These are phyloP conservation scores for Psilocybe azurescens DNA, from an alignment of 768 basidiomycete species.

Conservation along the genomic window DNA sequence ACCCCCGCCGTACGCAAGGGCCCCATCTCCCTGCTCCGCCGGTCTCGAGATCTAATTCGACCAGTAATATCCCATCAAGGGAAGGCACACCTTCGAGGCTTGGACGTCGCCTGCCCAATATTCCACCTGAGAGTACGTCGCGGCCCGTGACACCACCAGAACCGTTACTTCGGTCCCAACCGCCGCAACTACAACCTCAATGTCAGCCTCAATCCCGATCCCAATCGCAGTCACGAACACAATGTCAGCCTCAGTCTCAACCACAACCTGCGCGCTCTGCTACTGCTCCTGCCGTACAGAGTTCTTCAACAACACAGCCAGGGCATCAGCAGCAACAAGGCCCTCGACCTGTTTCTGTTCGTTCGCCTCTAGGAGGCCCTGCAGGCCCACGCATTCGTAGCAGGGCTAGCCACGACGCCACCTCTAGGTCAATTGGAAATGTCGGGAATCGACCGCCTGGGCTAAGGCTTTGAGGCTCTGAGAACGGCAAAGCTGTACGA, in stretches of 20 bases:
- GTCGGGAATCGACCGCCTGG: conserved; percentile 22
- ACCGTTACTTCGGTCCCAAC: not conserved
- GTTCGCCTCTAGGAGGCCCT: conserved; percentile 30
- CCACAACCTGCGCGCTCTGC: not conserved
- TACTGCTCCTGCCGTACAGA: conserved; percentile 3
- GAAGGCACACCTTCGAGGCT: conserved; percentile 7
- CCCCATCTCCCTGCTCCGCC: conserved; percentile 22
- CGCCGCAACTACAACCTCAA: conserved; percentile 3
- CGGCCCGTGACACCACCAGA: conserved; percentile 17
- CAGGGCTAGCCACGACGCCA: conserved; percentile 16
- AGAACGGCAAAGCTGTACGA: not conserved
- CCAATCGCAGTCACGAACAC: not conserved
- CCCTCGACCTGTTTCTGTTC: conserved; percentile 16
- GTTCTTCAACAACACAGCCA: not conserved
- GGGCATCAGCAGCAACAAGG: conserved; percentile 1
- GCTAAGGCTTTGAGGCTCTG: conserved; percentile 18
- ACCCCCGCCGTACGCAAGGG: conserved; percentile 23
- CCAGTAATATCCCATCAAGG: conserved; percentile 1
- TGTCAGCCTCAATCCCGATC: not conserved
- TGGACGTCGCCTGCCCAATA: conserved; percentile 26
- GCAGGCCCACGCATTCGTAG: conserved; percentile 29
- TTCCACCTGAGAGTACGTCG: conserved; percentile 24
- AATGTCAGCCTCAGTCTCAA: not conserved
- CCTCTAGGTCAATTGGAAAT: not conserved
- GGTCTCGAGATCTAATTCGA: conserved; percentile 17